These are phyloP conservation scores for Dacryopinax spathularia DNA, from an alignment of 768 basidiomycete genomes.

Conservation along the genomic window DNA sequence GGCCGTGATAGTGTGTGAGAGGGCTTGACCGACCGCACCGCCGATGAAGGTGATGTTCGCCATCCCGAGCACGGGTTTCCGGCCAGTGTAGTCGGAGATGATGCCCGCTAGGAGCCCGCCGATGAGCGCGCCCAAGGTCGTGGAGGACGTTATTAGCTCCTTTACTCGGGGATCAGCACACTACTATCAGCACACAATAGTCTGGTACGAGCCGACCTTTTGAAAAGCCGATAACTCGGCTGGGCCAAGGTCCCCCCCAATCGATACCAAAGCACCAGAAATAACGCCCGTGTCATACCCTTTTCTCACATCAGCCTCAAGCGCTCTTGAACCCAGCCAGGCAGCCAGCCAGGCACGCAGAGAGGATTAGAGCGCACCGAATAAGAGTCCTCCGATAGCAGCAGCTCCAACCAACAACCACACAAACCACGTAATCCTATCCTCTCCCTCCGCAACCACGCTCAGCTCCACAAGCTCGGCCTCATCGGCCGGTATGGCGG, in stretches of 20 bases:
- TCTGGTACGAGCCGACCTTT: conserved; percentile 42
- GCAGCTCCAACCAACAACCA: conserved; percentile 63
- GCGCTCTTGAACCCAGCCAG: neutral
- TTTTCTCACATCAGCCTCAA: conserved; percentile 17
- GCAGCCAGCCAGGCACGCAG: neutral
- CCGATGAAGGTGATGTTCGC: conserved; percentile 62
- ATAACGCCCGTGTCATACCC: conserved; percentile 75
- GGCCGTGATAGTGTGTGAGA: conserved; percentile 51
- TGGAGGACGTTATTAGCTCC: conserved; percentile 71
- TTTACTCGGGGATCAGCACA: conserved; percentile 15
- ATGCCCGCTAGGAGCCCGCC: conserved; percentile 60
- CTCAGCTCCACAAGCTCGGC: conserved; percentile 15
- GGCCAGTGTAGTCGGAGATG: conserved; percentile 56
- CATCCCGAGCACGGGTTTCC: conserved; percentile 47
- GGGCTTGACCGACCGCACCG: conserved; percentile 58
- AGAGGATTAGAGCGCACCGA: conserved; percentile 36
- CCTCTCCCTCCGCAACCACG: conserved; percentile 21
- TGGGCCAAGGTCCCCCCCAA: conserved; percentile 51
- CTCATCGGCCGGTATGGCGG: no score
- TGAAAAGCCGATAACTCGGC: conserved; percentile 42
- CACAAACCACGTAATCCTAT: conserved; percentile 51
- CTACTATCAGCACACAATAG: no score
- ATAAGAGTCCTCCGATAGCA: conserved; percentile 62
- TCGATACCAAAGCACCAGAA: conserved; percentile 65
- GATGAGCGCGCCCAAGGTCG: conserved; percentile 61